phyloP scores from a whole-genome alignment of 202 grass and related monocot genomes.

The Zizania palustris region DNA sequence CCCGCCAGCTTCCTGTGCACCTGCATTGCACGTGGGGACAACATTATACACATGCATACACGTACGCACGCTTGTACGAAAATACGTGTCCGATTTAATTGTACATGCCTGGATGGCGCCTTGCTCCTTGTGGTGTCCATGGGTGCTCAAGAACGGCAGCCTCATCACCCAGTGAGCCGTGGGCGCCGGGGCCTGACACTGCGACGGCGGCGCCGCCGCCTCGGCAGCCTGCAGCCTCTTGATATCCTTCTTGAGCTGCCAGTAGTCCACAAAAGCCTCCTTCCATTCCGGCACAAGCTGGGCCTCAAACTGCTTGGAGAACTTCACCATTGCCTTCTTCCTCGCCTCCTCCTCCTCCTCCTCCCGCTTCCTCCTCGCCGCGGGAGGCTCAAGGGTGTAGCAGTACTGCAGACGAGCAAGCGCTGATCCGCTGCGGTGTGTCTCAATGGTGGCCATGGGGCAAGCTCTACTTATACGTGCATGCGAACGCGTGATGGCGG shows the following conservation, averaged over 20 bases:
- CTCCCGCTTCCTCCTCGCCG: neutral
- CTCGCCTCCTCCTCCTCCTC: neutral
- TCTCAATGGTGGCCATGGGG: slow-evolving; percentile 45
- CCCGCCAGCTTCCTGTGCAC: slow-evolving; percentile 58
- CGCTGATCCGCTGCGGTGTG: slow-evolving; percentile 20
- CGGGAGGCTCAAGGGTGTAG: neutral
- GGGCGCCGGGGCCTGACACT: slow-evolving; percentile 27
- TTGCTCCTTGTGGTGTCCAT: slow-evolving; percentile 56
- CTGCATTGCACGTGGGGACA: slow-evolving; percentile 40
- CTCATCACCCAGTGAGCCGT: slow-evolving; percentile 57
- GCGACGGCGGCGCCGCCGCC: neutral
- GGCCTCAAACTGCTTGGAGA: slow-evolving; percentile 82
- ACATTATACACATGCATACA: neutral
- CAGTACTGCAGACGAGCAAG: neutral
- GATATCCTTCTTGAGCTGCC: slow-evolving; percentile 78
- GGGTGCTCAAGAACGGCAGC: slow-evolving; percentile 56
- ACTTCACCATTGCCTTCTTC: slow-evolving; percentile 62
- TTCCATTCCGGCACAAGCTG: slow-evolving; percentile 86
- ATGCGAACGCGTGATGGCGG: neutral
- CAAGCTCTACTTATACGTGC: slow-evolving; percentile 47
- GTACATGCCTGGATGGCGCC: slow-evolving; percentile 59
- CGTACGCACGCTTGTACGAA: neutral
- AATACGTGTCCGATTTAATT: neutral
- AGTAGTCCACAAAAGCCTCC: slow-evolving; percentile 82
- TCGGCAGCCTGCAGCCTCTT: slow-evolving; percentile 57